Evolutionary conservation across 2,329 filamentous ascomycete genomes (phyloP).

Genomic region (Calonectria hawksworthii): DNA sequence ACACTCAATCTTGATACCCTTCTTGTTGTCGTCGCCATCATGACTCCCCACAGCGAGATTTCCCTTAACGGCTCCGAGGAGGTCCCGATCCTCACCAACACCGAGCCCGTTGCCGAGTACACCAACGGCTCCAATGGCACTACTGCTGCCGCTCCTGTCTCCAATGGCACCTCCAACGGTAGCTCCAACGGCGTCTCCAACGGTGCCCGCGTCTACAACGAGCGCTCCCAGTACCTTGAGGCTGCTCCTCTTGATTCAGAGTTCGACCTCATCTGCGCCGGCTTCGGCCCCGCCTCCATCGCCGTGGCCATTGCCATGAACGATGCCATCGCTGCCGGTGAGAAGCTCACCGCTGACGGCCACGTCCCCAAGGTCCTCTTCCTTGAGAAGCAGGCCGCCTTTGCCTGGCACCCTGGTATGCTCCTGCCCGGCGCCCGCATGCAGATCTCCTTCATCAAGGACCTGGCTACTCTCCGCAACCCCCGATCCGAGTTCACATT

Average conservation of each 20-base stretch:
- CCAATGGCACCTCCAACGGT: slow-evolving; percentile 39
- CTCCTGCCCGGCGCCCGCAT: slow-evolving; percentile 92
- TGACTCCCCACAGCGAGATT: slow-evolving; percentile 55
- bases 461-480: slow-evolving; percentile 90
- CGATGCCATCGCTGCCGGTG: slow-evolving; percentile 75
- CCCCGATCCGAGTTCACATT: slow-evolving; percentile 95
- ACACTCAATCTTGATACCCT: slow-evolving; percentile 29
- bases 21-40: slow-evolving; percentile 36
- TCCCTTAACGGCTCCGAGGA: slow-evolving; percentile 46
- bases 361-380: slow-evolving; percentile 82
- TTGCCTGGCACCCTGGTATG: slow-evolving; percentile 97
- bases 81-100: slow-evolving; percentile 32
- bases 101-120: slow-evolving; percentile 15
- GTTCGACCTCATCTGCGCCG: slow-evolving; percentile 90
- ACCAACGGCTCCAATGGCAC: slow-evolving; percentile 33
- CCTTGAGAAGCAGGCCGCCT: slow-evolving; percentile 85
- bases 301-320: slow-evolving; percentile 91
- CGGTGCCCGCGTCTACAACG: slow-evolving; percentile 41
- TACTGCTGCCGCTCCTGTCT: slow-evolving; percentile 23
- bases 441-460: slow-evolving; percentile 98
- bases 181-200: slow-evolving; percentile 35
- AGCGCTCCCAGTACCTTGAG: slow-evolving; percentile 42
- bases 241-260: slow-evolving; percentile 66
- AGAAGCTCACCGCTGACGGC: slow-evolving; percentile 55
- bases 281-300: slow-evolving; percentile 92